Evolutionary conservation across 352 stramenopile species (phyloP), one percentile per base, ranked within the genome.

Genomic region (Halophytophthora batemanensis): DNA sequence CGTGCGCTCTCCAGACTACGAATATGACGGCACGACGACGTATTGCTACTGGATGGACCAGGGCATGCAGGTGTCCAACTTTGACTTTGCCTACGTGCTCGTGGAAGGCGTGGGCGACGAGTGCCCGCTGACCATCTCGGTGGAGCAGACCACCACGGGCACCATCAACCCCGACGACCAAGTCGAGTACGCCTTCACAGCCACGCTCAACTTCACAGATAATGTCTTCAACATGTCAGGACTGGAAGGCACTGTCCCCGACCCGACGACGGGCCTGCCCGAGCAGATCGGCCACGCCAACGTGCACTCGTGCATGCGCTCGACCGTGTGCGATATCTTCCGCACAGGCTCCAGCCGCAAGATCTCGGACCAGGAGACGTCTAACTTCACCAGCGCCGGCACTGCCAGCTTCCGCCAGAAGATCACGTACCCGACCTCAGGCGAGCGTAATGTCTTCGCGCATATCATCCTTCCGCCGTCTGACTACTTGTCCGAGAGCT

Each of bases 1-100:
- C 15, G 17, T 37, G 29, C 36, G 7, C 25, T 36, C 6, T 50
- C 28, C 45, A 89, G 80, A 90, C 52, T 90, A 90, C 59, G 33
- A 79, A 48, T 88, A 87, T 35, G 76, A 88, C 49, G 77, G 74
- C 51, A 68, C 69, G 46, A 87, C 80, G 48, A 87, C 77, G n/a
- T 89, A 89, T 53, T 91, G 81, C 75, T 89, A 87, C 65, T 83
- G 69, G 66, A 66, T 91, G 55, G 63, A 87, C 53, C 81, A 91
- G 58, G 76, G 77, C 33, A 69, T 91, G 62, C 64, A 77, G 36
- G 73, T 91, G 45, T 64, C 67, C 51, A 86, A 80, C 52, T 69
- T 87, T 46, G 78, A 91, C 55, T 85, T 81, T 11, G 74, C 77
- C 45, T 87, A 89, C 41, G 65, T 89, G 29, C 56, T 77, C n/a